Evolutionary conservation across 2,329 filamentous ascomycete species (phyloP), one percentile per base, ranked within the genome.

Genomic region (Exserohilum turcica): DNA sequence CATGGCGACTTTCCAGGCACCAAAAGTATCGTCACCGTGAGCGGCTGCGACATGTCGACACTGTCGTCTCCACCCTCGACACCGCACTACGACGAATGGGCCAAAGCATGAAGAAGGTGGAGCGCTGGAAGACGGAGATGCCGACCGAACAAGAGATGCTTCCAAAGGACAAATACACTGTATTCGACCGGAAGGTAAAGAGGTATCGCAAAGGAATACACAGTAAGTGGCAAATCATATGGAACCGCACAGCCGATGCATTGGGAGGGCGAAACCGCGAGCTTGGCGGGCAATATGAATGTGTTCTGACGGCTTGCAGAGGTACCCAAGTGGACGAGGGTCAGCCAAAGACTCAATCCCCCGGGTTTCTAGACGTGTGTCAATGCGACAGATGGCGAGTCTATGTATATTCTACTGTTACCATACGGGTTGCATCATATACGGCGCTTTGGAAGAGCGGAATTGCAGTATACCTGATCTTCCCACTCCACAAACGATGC

Each of bases 151-250:
- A 86, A 70, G 92, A 97, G 82, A 99, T 99, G 94, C 74, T 96
- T 74, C 89, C 94, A 40, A 89, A 86, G 77, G 94, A 99, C 79
- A 99, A 99, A 79, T 99, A 99, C 79, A 96, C 91, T 24, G 89
- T 99, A 70, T 99, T 97, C 77, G 93, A 96, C 77, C 87, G 92
- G 67, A 97, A 97, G 78, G 92, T 90, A 75, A 96, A 92, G 86
- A 87, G 85, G 67, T 99, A 97, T 76, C 84, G 94, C 74, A 99
- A 99, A 85, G 91, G 92, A 50, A 92, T 99, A 75, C 93, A 97
- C 79, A 97, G 92, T 96, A 83, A 67, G 91, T 86, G 51, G 40
- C n/a, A 28, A 28, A 21, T 15, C 8, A 18, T 15, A 12, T 24
- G 28, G 16, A 32, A 32, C 15, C 16, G 13, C 12, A 21, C 7